Evolutionary conservation across 1,284 basidiomycete genomes (phyloP), one percentile per base, ranked within the genome.

Genomic region (Boletus sp.): DNA sequence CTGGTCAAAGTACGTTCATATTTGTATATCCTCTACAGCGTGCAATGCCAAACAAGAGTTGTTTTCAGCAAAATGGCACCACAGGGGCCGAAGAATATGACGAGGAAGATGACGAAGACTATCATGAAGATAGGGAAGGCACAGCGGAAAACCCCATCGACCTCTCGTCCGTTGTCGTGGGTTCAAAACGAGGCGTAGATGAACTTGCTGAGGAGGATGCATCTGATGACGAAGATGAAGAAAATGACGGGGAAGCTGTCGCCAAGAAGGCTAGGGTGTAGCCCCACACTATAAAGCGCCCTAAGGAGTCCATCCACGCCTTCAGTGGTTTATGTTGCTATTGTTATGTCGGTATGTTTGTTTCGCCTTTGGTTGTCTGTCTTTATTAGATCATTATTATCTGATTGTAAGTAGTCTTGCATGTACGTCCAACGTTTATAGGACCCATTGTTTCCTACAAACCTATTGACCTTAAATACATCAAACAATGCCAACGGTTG

Each of bases 191-290:
- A 34, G 41, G 50, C 2, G 60, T 4, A 16, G 63, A 59, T 17
- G 62, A 58, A n/a, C 57, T 62, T 34, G 20, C 22, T 7, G 60
- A 49, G 5, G 50, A 17, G 8, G 51, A 52, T 20, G 43, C 30
- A 3, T 12, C 22, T 10, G 29, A 2, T 10, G 63, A 53, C 2
- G 62, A 52, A 1, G 57, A 49, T 0, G 52, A 53, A 0, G 60
- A 46, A 4, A 53, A 46, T 5, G 54, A 47, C 12, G 54, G 32
- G 14, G 37, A 56, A 48, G 50, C 22, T 8, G 49, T 34, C 8
- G 3, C 48, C 12, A 64, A 64, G 45, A 64, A 67, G 34, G 53
- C 40, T 14, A 64, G 38, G 46, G 64, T 65, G 34, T 64, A 51
- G 37, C 32, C 17, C 22, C 17, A 8, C 37, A n/a, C 25, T 25